phyloP scores from a whole-genome alignment of 2,329 filamentous ascomycete genomes.

The Eurotiales sp. region DNA sequence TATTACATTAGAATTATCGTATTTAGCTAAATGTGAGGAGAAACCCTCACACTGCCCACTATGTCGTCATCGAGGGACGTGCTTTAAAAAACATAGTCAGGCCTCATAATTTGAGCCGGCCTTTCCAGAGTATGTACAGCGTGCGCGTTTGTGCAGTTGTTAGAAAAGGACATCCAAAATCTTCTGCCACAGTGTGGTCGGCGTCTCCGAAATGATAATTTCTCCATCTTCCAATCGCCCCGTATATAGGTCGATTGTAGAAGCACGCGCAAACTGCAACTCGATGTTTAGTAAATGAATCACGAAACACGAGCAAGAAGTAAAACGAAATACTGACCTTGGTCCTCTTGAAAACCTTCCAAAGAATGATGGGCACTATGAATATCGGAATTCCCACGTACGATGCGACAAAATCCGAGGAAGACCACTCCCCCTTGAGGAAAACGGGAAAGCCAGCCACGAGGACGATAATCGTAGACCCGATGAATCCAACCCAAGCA shows the following conservation, averaged over 20 bases:
- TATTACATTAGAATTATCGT: no score
- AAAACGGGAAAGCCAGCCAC: slow-evolving; percentile 63
- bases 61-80: no score
- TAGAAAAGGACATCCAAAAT: slow-evolving; percentile 15
- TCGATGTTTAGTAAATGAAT: slow-evolving; percentile 9
- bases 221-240: slow-evolving; percentile 30
- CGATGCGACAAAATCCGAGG: slow-evolving; percentile 36
- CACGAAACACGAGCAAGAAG: not conserved
- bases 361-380: slow-evolving; percentile 39
- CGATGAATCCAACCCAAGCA: slow-evolving; percentile 56
- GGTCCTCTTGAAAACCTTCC: slow-evolving; percentile 39
- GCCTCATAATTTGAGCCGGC: no score
- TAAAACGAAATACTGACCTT: slow-evolving; percentile 27
- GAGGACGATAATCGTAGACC: slow-evolving; percentile 57
- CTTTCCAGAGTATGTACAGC: no score
- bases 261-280: slow-evolving; percentile 22
- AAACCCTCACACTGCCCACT: no score
- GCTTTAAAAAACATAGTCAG: no score
- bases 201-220: slow-evolving; percentile 17
- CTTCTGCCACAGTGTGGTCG: slow-evolving; percentile 20
- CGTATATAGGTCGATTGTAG: slow-evolving; percentile 29
- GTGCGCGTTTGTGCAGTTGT: no score
- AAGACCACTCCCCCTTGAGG: slow-evolving; percentile 24
- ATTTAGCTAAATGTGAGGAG: no score
- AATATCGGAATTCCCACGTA: slow-evolving; percentile 43